These are phyloP conservation scores for Amborella trichopoda DNA, from an alignment of 164 flowering plant genomes.

Conservation along the genomic window DNA sequence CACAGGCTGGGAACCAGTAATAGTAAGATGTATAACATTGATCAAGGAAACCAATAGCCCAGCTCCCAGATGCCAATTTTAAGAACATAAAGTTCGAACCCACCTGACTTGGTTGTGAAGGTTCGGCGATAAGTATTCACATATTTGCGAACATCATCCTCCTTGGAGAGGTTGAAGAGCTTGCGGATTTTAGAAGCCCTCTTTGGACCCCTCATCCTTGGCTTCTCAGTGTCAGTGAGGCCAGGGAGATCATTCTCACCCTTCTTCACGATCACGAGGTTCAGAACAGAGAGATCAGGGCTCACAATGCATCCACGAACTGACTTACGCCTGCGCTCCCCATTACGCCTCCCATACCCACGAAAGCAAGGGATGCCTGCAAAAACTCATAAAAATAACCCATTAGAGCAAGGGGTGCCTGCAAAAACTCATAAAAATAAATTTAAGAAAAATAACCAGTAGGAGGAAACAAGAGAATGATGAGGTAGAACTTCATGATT, in stretches of 20 bases:
- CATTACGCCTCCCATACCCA: constrained; percentile 54
- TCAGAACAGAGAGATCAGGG: constrained; percentile 51
- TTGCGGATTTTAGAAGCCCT: constrained; percentile 64
- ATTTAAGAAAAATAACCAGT: background rate
- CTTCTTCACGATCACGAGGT: constrained; percentile 64
- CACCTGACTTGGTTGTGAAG: constrained; percentile 44
- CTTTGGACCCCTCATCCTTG: constrained; percentile 68
- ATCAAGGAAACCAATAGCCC: too few relatives aligned
- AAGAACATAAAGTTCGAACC: background rate
- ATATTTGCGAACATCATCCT: constrained; percentile 61
- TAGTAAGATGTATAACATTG: too few relatives aligned
- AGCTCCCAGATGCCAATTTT: too few relatives aligned
- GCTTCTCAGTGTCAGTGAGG: constrained; percentile 49
- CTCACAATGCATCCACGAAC: constrained; percentile 71
- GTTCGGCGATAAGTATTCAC: constrained; percentile 56
- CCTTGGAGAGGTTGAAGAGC: constrained; percentile 51
- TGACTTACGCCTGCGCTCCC: constrained; percentile 60
- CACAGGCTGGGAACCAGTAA: too few relatives aligned
- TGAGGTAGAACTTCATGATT: too few relatives aligned
- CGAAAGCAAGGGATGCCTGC: constrained; percentile 64
- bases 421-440: background rate
- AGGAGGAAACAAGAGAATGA: too few relatives aligned
- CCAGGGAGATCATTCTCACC: constrained; percentile 64
- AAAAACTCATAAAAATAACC: too few relatives aligned
- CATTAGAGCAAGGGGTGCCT: background rate